Conservation (phyloP, 495 filamentous ascomycete genomes). For the Oleoguttula mirabilis region DNA sequence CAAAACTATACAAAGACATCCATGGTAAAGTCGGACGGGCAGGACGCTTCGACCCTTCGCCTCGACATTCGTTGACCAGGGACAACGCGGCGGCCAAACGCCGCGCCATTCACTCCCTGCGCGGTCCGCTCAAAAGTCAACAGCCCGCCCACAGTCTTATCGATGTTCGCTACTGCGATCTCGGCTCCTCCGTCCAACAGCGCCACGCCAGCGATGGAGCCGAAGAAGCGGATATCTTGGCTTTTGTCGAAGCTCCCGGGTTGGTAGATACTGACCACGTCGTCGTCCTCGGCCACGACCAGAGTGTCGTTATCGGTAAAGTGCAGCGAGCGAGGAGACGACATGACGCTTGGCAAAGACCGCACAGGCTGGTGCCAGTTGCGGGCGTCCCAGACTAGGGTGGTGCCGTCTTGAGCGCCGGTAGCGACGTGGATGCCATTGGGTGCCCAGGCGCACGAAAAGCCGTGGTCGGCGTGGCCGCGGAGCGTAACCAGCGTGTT, state of each 20-base stretch:
- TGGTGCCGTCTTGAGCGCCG: slow-evolving; percentile 74
- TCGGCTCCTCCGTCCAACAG: slow-evolving; percentile 60
- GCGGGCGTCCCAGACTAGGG: slow-evolving; percentile 79
- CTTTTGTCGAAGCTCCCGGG: slow-evolving; percentile 37
- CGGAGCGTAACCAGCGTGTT: slow-evolving; percentile 43
- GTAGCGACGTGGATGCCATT: slow-evolving; percentile 84
- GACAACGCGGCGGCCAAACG: background rate
- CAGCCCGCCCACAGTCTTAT: slow-evolving; percentile 65
- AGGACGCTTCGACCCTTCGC: too few relatives aligned
- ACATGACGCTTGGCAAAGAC: slow-evolving; percentile 60
- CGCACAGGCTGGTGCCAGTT: slow-evolving; percentile 52
- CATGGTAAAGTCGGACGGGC: too few relatives aligned
- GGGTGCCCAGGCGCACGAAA: slow-evolving; percentile 83
- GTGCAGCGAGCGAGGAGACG: slow-evolving; percentile 61
- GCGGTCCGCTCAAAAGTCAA: slow-evolving; percentile 57
- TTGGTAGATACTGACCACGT: slow-evolving; percentile 69
- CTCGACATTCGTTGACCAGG: background rate
- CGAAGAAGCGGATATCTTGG: slow-evolving; percentile 76
- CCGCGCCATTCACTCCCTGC: slow-evolving; percentile 26
- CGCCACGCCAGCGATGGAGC: slow-evolving; percentile 67
- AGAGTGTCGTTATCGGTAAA: slow-evolving; percentile 74
- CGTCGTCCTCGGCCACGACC: slow-evolving; percentile 71
- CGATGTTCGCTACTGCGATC: slow-evolving; percentile 63
- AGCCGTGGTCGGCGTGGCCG: slow-evolving; percentile 71
- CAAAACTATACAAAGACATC: too few relatives aligned